Evolutionary conservation across 306 rosid species (phyloP).

Genomic region (Quercus ilex): DNA sequence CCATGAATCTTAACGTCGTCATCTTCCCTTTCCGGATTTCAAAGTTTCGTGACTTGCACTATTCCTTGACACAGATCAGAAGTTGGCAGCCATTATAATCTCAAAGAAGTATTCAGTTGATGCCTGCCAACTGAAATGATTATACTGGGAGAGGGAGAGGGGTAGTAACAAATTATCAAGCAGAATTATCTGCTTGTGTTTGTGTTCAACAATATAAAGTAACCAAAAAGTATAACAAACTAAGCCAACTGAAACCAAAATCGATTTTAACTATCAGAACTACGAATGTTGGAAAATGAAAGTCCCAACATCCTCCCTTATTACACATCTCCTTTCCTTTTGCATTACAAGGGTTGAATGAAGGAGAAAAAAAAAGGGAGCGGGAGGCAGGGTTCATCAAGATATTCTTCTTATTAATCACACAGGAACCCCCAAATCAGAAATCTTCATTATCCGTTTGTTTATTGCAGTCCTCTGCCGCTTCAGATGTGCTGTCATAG

Average conservation of each 20-base stretch:
- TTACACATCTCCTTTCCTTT: background rate
- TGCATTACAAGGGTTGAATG: background rate
- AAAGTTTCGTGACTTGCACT: too few species aligned
- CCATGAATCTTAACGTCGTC: too few species aligned
- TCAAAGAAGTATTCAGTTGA: too few species aligned
- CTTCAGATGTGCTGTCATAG: constrained; percentile 56
- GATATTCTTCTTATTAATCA: constrained; percentile 22
- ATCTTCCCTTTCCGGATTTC: too few species aligned
- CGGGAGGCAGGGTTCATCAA: background rate
- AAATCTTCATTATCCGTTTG: constrained; percentile 64
- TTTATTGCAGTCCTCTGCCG: constrained; percentile 49
- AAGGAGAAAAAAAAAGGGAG: background rate
- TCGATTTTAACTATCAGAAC: background rate
- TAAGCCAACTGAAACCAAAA: background rate
- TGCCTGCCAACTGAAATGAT: background rate
- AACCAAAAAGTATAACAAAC: background rate
- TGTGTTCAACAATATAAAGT: background rate
- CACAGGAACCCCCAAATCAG: constrained; percentile 69
- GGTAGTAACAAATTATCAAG: too few species aligned
- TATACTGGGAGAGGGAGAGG: background rate
- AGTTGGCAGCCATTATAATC: too few species aligned
- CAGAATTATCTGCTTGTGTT: too few species aligned
- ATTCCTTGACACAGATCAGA: too few species aligned
- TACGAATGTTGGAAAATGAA: background rate
- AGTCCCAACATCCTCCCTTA: background rate